Percentiles rank a stretch among this genome's conserved stretches.
Evolutionary conservation across 495 filamentous ascomycete genomes (phyloP).

Genomic region (Daldinia childiae): DNA sequence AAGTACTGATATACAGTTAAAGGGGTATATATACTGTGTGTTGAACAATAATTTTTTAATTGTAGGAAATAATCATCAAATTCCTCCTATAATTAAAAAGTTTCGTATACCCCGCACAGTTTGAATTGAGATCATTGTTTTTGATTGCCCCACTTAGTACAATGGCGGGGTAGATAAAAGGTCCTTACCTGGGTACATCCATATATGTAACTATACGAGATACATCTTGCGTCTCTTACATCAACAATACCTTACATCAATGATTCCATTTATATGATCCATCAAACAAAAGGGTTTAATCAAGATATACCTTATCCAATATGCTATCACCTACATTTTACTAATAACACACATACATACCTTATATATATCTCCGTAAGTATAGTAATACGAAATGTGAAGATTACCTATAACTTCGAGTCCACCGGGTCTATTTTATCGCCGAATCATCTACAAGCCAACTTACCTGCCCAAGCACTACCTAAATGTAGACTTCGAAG

Average conservation of each 20-base stretch:
- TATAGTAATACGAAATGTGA: slow-evolving; percentile 30
- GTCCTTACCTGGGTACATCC: too few species aligned
- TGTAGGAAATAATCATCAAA: too few species aligned
- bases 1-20: not conserved
- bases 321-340: not conserved
- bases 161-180: not conserved
- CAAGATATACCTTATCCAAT: not conserved
- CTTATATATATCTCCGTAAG: not conserved
- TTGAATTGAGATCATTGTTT: not conserved
- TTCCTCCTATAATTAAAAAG: too few species aligned
- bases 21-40: not conserved
- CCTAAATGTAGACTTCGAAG: slow-evolving; percentile 9
- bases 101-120: not conserved
- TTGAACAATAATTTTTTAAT: not conserved
- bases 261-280: not conserved
- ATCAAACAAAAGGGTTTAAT: not conserved
- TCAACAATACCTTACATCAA: slow-evolving; percentile 1
- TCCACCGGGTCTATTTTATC: slow-evolving; percentile 39
- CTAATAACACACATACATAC: too few species aligned
- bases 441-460: slow-evolving; percentile 13
- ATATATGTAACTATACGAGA: not conserved
- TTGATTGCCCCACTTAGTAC: not conserved
- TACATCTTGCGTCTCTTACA: not conserved
- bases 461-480: not conserved
- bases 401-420: not conserved